Conservation (phyloP, 768 basidiomycete genomes). For the Lentinula raphanica region DNA sequence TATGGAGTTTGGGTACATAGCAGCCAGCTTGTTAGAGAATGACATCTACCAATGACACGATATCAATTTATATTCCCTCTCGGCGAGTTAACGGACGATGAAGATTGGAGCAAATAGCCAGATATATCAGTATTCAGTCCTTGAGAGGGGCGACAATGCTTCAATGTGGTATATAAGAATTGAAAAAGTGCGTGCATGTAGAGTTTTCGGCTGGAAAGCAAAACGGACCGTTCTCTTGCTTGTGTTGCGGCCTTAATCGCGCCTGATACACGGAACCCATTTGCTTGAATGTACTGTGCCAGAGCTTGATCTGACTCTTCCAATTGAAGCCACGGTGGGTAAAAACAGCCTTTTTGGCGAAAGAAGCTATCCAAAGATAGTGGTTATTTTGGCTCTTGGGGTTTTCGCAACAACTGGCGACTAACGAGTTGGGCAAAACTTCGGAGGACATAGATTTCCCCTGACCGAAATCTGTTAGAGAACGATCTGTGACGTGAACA, state of each 20-base stretch:
- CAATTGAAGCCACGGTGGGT: neutral
- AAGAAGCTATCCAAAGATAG: constrained; percentile 14
- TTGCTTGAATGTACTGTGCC: neutral
- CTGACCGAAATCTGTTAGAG: constrained; percentile 3
- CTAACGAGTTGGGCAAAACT: neutral
- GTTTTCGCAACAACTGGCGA: neutral
- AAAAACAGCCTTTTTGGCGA: neutral
- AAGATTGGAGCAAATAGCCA: constrained; percentile 5
- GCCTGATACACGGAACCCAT: neutral
- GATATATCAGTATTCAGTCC: constrained; percentile 6
- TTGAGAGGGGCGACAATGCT: neutral
- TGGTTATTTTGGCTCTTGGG: neutral
- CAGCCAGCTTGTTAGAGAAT: neutral
- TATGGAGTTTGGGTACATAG: neutral
- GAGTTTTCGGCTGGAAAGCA: neutral
- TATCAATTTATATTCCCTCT: neutral
- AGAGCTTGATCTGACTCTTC: neutral
- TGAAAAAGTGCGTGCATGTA: neutral
- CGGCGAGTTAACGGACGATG: constrained; percentile 4
- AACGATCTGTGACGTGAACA: constrained; percentile 6
- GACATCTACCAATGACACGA: neutral
- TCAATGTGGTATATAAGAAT: neutral
- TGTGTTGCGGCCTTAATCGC: neutral
- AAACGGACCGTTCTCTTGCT: neutral
- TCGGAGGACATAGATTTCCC: constrained; percentile 3